These are phyloP conservation scores for Solanum lignicaule DNA, from an alignment of 257 asterid species.

Conservation along the genomic window DNA sequence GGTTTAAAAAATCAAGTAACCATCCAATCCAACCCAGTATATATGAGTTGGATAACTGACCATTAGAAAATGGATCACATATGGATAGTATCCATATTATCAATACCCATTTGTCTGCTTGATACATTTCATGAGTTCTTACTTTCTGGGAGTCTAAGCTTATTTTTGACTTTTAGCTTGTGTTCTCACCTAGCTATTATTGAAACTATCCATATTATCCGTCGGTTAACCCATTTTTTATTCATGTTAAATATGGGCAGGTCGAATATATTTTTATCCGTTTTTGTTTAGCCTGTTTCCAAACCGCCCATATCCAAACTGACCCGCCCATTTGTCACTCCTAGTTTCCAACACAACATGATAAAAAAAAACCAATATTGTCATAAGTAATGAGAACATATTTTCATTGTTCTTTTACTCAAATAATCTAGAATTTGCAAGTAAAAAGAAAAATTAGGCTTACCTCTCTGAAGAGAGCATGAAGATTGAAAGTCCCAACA, in stretches of 20 bases:
- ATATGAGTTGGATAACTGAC: neutral
- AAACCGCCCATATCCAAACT: neutral
- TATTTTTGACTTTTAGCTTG: neutral
- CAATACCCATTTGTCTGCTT: neutral
- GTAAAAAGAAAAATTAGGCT: neutral
- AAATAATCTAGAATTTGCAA: neutral
- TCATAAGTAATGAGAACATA: neutral
- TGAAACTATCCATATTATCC: neutral
- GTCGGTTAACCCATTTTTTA: neutral
- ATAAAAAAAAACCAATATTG: neutral
- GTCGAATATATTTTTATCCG: neutral
- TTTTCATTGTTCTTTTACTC: neutral
- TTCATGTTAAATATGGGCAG: neutral
- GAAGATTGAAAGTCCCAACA: slow-evolving; percentile 60
- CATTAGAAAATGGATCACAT: neutral
- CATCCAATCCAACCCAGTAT: neutral
- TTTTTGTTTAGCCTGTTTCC: neutral
- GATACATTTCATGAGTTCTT: neutral
- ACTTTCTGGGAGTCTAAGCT: neutral
- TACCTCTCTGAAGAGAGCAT: slow-evolving; percentile 83
- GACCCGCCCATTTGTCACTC: neutral
- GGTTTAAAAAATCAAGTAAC: neutral
- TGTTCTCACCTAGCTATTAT: neutral
- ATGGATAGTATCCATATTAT: neutral
- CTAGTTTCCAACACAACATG: slow-evolving; percentile 3